These are phyloP conservation scores for Trichophyton schoenleinii DNA, from an alignment of 2,329 filamentous ascomycete species.

Conservation along the genomic window DNA sequence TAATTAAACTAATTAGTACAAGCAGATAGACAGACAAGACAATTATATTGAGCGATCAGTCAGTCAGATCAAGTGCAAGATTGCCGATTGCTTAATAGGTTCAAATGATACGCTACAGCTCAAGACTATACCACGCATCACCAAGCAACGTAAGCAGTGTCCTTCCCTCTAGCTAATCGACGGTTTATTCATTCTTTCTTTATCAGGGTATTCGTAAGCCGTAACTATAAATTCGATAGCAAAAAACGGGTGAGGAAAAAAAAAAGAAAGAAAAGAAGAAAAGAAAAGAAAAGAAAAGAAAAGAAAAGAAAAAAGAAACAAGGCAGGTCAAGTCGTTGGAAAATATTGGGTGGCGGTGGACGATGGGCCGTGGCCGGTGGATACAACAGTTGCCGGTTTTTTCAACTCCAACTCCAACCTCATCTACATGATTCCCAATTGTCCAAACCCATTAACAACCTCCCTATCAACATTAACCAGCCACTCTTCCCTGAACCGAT, in stretches of 20 bases:
- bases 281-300: neutral
- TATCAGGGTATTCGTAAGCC: neutral
- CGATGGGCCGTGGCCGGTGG: neutral
- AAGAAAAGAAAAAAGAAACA: neutral
- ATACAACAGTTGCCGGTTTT: too few relatives aligned
- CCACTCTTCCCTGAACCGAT: conserved; percentile 33
- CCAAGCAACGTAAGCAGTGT: neutral
- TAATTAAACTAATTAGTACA: neutral
- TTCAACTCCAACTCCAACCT: neutral
- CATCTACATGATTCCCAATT: conserved; percentile 11
- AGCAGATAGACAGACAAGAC: neutral
- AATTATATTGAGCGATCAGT: neutral
- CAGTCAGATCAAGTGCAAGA: neutral
- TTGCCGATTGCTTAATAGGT: neutral
- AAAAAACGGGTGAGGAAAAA: neutral
- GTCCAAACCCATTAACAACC: conserved; percentile 23
- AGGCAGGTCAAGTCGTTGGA: neutral
- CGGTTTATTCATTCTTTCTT: neutral
- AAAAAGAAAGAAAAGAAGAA: neutral
- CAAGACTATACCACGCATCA: too few relatives aligned
- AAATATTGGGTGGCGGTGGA: neutral
- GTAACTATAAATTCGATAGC: neutral
- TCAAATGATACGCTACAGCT: neutral
- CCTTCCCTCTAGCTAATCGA: neutral
- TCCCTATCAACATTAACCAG: conserved; percentile 33